A percentile compares a stretch with the other conserved stretches of the same genome.
Conservation (phyloP, 768 basidiomycete genomes). For the Guyanaporus albipodus region DNA sequence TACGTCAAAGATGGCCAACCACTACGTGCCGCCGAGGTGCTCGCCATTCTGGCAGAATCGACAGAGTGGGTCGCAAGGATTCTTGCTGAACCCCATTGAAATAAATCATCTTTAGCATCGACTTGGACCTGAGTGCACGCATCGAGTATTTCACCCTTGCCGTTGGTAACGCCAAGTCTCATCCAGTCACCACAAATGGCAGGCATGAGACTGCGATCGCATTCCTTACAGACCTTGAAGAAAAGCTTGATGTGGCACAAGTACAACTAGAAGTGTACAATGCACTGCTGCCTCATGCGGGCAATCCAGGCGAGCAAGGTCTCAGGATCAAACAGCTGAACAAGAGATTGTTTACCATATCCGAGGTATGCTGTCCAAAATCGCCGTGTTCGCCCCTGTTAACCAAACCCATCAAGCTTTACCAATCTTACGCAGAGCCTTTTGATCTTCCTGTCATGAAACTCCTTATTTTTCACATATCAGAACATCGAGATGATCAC, state of each 20-base stretch:
- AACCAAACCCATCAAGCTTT: constrained; percentile 53
- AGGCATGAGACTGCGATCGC: constrained; percentile 88
- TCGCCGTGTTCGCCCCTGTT: constrained; percentile 4
- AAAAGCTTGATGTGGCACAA: constrained; percentile 94
- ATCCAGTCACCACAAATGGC: constrained; percentile 73
- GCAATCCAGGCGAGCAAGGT: constrained; percentile 59
- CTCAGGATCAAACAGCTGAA: constrained; percentile 58
- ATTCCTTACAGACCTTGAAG: constrained; percentile 92
- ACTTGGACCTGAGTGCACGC: constrained; percentile 65
- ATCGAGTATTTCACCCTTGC: constrained; percentile 92
- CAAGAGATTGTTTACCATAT: constrained; percentile 68
- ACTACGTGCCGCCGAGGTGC: constrained; percentile 81
- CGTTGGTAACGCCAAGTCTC: constrained; percentile 94
- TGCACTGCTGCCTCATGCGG: constrained; percentile 54
- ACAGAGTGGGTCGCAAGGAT: constrained; percentile 51
- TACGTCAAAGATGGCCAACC: constrained; percentile 91
- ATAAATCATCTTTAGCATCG: constrained; percentile 44
- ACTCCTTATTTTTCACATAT: constrained; percentile 87
- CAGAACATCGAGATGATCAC: constrained; percentile 84
- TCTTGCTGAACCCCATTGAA: background rate
- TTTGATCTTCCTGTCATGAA: constrained; percentile 82
- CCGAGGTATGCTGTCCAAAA: constrained; percentile 57
- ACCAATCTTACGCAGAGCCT: constrained; percentile 81
- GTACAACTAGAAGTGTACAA: constrained; percentile 92
- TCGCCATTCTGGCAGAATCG: constrained; percentile 80